Conservation (phyloP, 306 rosid species). For the Gillenia trifoliata region DNA sequence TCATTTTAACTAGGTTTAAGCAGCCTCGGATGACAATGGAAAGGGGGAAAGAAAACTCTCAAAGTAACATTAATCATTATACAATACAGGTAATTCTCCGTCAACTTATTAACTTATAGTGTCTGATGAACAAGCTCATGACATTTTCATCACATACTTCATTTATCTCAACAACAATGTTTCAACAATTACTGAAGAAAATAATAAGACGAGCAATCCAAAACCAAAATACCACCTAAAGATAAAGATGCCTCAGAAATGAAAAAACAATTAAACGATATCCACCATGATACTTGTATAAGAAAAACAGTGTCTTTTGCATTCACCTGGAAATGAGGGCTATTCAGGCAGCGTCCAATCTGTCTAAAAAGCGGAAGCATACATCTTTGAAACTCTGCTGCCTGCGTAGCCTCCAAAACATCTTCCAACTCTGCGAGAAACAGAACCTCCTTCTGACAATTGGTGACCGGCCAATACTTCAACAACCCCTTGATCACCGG, state of each 20-base stretch:
- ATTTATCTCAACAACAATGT: not conserved
- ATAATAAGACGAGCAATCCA: not conserved
- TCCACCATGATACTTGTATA: not conserved
- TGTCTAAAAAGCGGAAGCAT: constrained; percentile 51
- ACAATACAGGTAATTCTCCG: not conserved
- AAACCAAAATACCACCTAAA: not conserved
- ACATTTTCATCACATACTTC: not conserved
- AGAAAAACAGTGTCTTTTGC: not conserved
- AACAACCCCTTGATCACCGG: constrained; percentile 57
- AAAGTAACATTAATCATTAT: not conserved
- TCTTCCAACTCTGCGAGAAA: constrained; percentile 64
- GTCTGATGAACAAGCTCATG: not conserved
- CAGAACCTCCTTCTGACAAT: constrained; percentile 72
- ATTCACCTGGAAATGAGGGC: constrained; percentile 67
- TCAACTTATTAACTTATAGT: not conserved
- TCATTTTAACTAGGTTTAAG: not conserved
- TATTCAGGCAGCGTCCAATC: constrained; percentile 65
- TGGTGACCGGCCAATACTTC: constrained; percentile 72
- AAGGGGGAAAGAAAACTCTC: not conserved
- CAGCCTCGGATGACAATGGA: not conserved
- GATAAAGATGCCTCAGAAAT: not conserved
- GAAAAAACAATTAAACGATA: not conserved
- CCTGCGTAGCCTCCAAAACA: constrained; percentile 49
- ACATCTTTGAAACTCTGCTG: constrained; percentile 42
- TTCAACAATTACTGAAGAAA: not conserved